These are phyloP conservation scores for Globisporangium takayamanum DNA, from an alignment of 352 stramenopile genomes.

Conservation along the genomic window DNA sequence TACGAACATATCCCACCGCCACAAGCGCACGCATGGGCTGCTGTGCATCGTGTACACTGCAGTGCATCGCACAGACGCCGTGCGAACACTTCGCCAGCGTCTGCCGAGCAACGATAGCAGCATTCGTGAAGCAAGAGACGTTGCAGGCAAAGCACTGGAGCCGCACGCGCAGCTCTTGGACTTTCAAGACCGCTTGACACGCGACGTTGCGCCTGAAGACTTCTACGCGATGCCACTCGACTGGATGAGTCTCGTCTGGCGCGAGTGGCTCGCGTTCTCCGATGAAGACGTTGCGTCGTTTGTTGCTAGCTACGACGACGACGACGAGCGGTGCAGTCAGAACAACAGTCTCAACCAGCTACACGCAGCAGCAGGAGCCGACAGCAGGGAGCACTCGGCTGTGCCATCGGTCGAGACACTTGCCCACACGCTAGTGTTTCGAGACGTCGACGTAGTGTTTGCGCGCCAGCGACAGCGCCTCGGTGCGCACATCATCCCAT, in stretches of 20 bases:
- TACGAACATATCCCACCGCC: background rate
- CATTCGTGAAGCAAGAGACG: background rate
- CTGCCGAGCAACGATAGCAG: background rate
- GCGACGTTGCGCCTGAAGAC: conserved; percentile 30
- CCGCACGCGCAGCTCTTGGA: conserved; percentile 11
- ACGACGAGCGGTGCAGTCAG: conserved; percentile 4
- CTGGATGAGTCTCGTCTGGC: conserved; percentile 50
- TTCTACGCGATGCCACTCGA: conserved; percentile 42
- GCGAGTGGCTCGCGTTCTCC: conserved; percentile 38
- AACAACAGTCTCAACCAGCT: background rate
- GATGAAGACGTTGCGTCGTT: conserved; percentile 38
- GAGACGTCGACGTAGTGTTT: conserved; percentile 12
- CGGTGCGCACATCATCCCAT: conserved; percentile 17
- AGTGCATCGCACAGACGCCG: conserved; percentile 19
- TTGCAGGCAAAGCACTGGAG: background rate
- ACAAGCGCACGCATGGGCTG: conserved; percentile 1
- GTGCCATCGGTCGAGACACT: background rate
- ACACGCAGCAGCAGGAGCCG: background rate
- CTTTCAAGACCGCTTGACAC: conserved; percentile 32
- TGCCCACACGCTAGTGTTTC: conserved; percentile 1
- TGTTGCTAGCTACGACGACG: conserved; percentile 17
- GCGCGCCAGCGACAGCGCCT: conserved; percentile 23
- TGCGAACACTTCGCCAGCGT: background rate
- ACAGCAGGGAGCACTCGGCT: background rate
- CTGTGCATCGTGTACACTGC: conserved; percentile 41